phyloP scores from a whole-genome alignment of 495 filamentous ascomycete genomes.

The Aspergillus mulundensis region DNA sequence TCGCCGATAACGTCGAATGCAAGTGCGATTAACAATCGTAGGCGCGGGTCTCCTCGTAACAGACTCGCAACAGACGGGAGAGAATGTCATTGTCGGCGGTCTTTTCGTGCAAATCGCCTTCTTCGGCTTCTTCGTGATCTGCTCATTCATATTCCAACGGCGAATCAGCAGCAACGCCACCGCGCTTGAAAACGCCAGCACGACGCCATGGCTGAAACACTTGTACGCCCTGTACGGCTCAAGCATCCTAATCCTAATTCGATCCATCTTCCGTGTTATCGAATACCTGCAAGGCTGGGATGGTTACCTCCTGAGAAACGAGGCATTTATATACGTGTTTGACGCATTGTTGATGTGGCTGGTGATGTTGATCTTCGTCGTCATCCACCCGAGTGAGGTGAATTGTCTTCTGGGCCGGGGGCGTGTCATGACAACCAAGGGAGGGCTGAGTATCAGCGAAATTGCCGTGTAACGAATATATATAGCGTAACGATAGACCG shows the following conservation, averaged over 20 bases:
- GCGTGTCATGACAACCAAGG: constrained; percentile 17
- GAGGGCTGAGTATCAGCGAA: constrained; percentile 19
- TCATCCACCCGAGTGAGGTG: constrained; percentile 29
- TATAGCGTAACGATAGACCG: constrained; percentile 3
- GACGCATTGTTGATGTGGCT: constrained; percentile 54
- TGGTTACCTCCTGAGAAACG: constrained; percentile 50
- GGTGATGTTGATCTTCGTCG: constrained; percentile 49
- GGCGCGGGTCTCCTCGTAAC: constrained; percentile 31
- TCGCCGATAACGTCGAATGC: background rate
- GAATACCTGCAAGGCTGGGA: constrained; percentile 57
- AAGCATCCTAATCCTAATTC: constrained; percentile 53
- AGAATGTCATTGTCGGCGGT: constrained; percentile 42
- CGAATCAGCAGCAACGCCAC: constrained; percentile 25
- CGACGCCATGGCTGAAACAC: constrained; percentile 48
- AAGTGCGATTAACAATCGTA: constrained; percentile 3
- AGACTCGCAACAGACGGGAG: constrained; percentile 11
- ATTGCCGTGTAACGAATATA: constrained; percentile 5
- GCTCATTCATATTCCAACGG: constrained; percentile 38
- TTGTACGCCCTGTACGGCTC: constrained; percentile 49
- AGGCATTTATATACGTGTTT: constrained; percentile 61
- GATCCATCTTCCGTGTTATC: constrained; percentile 57
- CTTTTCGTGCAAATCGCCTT: constrained; percentile 48
- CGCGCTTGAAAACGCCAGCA: constrained; percentile 9
- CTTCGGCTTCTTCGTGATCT: constrained; percentile 50
- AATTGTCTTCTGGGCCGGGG: constrained; percentile 22